These are phyloP conservation scores for Cutaneotrichosporon sp. DNA, from an alignment of 1,284 basidiomycete genomes.

Conservation along the genomic window DNA sequence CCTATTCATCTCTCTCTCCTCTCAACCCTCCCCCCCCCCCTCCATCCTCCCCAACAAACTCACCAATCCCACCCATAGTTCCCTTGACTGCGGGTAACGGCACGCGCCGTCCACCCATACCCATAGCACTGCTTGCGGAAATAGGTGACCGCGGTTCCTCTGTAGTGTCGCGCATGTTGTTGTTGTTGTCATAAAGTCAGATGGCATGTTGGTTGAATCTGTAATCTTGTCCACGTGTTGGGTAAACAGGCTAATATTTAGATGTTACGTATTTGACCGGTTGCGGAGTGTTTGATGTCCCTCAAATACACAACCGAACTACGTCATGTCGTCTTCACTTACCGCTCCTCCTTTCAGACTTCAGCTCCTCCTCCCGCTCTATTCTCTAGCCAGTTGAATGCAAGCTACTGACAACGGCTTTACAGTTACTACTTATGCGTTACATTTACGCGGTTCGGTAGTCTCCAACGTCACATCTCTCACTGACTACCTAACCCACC, in stretches of 20 bases:
- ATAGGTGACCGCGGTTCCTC: slow-evolving; percentile 6
- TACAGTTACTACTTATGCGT: too few relatives aligned
- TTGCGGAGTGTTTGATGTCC: too few relatives aligned
- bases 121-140: not conserved
- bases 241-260: too few relatives aligned
- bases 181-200: not conserved
- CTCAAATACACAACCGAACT: not conserved
- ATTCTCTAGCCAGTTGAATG: too few relatives aligned
- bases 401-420: too few relatives aligned
- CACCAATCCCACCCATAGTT: slow-evolving; percentile 35
- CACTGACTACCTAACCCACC: not conserved
- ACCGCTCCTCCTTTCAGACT: too few relatives aligned
- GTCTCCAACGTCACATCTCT: too few relatives aligned
- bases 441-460: too few relatives aligned
- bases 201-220: not conserved
- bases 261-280: too few relatives aligned
- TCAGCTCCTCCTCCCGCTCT: too few relatives aligned
- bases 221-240: not conserved
- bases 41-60: slow-evolving; percentile 9
- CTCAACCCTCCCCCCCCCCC: not conserved
- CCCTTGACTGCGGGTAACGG: slow-evolving; percentile 37
- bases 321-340: not conserved
- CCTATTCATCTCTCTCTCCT: not conserved
- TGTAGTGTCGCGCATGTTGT: not conserved
- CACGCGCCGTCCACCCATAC: not conserved